Evolutionary conservation across 257 asterid genomes (phyloP).

Genomic region (Misopates orontium): DNA sequence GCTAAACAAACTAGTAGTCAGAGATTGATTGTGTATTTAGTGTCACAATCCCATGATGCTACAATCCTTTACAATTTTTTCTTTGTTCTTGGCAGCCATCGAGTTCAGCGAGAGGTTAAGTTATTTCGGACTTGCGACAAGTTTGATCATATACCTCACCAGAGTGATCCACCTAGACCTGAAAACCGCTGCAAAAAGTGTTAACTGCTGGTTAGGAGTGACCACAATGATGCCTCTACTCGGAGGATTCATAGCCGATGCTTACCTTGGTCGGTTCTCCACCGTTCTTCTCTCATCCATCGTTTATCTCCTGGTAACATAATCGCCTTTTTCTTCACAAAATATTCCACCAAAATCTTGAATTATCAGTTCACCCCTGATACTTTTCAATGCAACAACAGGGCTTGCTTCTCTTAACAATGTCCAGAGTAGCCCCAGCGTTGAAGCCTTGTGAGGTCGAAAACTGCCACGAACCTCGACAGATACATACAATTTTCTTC

Average conservation of each 20-base stretch:
- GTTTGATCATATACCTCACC: slow-evolving; percentile 79
- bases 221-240: slow-evolving; percentile 81
- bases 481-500: slow-evolving; percentile 58
- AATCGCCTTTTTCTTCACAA: too few relatives aligned
- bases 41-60: too few relatives aligned
- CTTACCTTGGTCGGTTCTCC: slow-evolving; percentile 84
- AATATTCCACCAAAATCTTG: neutral
- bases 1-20: too few relatives aligned
- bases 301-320: slow-evolving; percentile 63
- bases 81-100: slow-evolving; percentile 46
- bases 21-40: too few relatives aligned
- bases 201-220: slow-evolving; percentile 81
- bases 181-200: slow-evolving; percentile 70
- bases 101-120: slow-evolving; percentile 89
- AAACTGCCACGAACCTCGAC: slow-evolving; percentile 36
- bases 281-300: slow-evolving; percentile 64
- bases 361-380: neutral
- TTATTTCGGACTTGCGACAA: slow-evolving; percentile 75
- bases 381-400: slow-evolving; percentile 26
- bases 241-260: slow-evolving; percentile 88
- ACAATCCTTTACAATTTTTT: neutral
- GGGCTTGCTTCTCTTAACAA: slow-evolving; percentile 77
- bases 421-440: slow-evolving; percentile 60
- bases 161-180: slow-evolving; percentile 74
- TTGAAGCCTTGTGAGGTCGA: slow-evolving; percentile 49